Evolutionary conservation across 805 yeast species (phyloP).

Genomic region (Kodamaea sagamina): DNA sequence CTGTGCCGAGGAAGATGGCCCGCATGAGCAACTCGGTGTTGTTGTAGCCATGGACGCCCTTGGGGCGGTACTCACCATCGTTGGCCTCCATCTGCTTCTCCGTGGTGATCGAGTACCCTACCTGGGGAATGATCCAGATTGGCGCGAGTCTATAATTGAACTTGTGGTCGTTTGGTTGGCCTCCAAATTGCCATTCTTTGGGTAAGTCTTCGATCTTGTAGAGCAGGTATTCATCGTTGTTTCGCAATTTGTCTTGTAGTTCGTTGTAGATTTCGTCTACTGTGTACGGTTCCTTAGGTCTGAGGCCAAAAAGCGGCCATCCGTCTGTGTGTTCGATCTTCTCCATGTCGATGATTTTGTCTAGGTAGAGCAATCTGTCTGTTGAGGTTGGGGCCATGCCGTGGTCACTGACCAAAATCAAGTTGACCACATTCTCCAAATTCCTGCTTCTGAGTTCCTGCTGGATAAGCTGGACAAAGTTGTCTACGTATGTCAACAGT

Average conservation of each 20-base stretch:
- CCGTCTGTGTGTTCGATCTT: conserved; percentile 69
- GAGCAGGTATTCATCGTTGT: conserved; percentile 42
- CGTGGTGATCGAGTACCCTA: conserved; percentile 77
- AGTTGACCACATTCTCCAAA: conserved; percentile 64
- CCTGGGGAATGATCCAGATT: conserved; percentile 78
- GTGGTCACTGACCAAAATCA: conserved; percentile 83
- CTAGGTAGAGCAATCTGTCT: conserved; percentile 67
- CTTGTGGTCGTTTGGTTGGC: conserved; percentile 26
- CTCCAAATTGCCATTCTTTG: conserved; percentile 58
- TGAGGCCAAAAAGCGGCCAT: conserved; percentile 81
- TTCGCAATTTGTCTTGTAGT: conserved; percentile 33
- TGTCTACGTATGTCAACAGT: conserved; percentile 66
- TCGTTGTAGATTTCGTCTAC: conserved; percentile 50
- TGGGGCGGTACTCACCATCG: conserved; percentile 54
- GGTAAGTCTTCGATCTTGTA: conserved; percentile 58
- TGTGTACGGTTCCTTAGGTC: conserved; percentile 50
- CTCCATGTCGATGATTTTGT: conserved; percentile 61
- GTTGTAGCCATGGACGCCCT: conserved; percentile 85
- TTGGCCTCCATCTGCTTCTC: conserved; percentile 53
- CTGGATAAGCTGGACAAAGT: conserved; percentile 53
- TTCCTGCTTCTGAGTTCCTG: conserved; percentile 54
- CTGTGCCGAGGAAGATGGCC: conserved; percentile 75
- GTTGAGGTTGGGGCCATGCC: conserved; percentile 90
- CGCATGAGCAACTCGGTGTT: conserved; percentile 79
- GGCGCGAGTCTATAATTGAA: conserved; percentile 75